phyloP scores from a whole-genome alignment of 2,329 filamentous ascomycete genomes.

The Phialophora tarda region DNA sequence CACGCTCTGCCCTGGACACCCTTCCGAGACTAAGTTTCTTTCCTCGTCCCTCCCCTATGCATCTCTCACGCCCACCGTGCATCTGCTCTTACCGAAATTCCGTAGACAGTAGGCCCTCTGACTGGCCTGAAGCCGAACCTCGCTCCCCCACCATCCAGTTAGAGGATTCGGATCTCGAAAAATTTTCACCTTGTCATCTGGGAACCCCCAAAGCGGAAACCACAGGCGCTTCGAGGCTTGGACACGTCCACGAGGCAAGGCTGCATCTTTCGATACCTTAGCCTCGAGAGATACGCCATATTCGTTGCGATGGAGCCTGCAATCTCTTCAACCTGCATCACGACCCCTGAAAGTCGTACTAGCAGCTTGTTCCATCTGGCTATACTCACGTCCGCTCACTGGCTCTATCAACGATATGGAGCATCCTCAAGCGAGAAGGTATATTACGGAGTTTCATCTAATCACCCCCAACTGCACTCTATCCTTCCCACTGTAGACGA shows the following conservation, averaged over 20 bases:
- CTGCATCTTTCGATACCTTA: slow-evolving; percentile 32
- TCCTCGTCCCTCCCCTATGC: slow-evolving; percentile 22
- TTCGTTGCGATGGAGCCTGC: slow-evolving; percentile 27
- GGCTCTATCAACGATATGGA: slow-evolving; percentile 11
- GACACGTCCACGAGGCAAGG: slow-evolving; percentile 29
- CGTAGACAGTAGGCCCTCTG: slow-evolving; percentile 15
- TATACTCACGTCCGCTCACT: slow-evolving; percentile 28
- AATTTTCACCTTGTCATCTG: slow-evolving; percentile 35
- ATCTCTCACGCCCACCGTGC: slow-evolving; percentile 22
- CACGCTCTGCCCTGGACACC: slow-evolving; percentile 11
- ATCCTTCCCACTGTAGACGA: slow-evolving; percentile 21
- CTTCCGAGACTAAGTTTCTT: slow-evolving; percentile 15
- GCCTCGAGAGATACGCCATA: slow-evolving; percentile 25
- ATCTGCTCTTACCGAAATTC: slow-evolving; percentile 20
- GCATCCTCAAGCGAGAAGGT: slow-evolving; percentile 23
- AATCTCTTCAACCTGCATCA: slow-evolving; percentile 34
- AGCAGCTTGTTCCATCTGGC: slow-evolving; percentile 21
- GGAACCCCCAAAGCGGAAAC: slow-evolving; percentile 28
- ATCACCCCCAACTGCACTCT: slow-evolving; percentile 16
- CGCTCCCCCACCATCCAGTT: slow-evolving; percentile 19
- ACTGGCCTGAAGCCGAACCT: slow-evolving; percentile 24
- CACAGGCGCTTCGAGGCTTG: slow-evolving; percentile 26
- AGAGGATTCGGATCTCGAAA: slow-evolving; percentile 25
- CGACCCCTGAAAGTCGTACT: slow-evolving; percentile 29
- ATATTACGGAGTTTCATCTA: slow-evolving; percentile 31